phyloP scores from a whole-genome alignment of 2,329 filamentous ascomycete species.

The Xylariaceae sp. region DNA sequence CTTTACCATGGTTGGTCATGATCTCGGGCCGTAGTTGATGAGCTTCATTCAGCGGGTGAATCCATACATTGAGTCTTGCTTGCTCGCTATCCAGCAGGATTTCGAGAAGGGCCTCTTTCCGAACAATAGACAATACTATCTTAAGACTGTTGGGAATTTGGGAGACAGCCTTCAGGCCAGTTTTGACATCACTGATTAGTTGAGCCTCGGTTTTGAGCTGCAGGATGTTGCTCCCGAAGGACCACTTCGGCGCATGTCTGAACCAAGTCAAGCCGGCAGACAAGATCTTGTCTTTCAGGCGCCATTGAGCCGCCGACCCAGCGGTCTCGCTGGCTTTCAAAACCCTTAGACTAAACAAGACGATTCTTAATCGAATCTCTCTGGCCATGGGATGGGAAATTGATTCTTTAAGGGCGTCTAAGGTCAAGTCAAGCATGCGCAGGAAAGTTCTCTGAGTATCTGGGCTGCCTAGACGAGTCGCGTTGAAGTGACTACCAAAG shows the following conservation, averaged over 20 bases:
- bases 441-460: slow-evolving; percentile 80
- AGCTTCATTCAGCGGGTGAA: slow-evolving; percentile 70
- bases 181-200: slow-evolving; percentile 70
- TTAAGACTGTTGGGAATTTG: not conserved
- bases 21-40: slow-evolving; percentile 35
- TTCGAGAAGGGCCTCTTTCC: slow-evolving; percentile 80
- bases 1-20: slow-evolving; percentile 39
- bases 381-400: slow-evolving; percentile 80
- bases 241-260: slow-evolving; percentile 77
- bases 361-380: slow-evolving; percentile 85
- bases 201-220: slow-evolving; percentile 91
- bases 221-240: slow-evolving; percentile 88
- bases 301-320: slow-evolving; percentile 64
- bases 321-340: slow-evolving; percentile 68
- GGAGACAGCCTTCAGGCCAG: slow-evolving; percentile 52
- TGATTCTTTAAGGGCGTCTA: slow-evolving; percentile 68
- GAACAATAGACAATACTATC: slow-evolving; percentile 52
- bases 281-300: slow-evolving; percentile 82
- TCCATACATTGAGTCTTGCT: slow-evolving; percentile 80
- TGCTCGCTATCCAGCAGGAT: slow-evolving; percentile 82
- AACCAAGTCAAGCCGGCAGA: slow-evolving; percentile 91
- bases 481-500: slow-evolving; percentile 90
- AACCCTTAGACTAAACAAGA: slow-evolving; percentile 78
- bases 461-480: slow-evolving; percentile 77
- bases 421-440: slow-evolving; percentile 73